Evolutionary conservation across 2,329 filamentous ascomycete genomes (phyloP).

Genomic region (Ophiostoma ips): DNA sequence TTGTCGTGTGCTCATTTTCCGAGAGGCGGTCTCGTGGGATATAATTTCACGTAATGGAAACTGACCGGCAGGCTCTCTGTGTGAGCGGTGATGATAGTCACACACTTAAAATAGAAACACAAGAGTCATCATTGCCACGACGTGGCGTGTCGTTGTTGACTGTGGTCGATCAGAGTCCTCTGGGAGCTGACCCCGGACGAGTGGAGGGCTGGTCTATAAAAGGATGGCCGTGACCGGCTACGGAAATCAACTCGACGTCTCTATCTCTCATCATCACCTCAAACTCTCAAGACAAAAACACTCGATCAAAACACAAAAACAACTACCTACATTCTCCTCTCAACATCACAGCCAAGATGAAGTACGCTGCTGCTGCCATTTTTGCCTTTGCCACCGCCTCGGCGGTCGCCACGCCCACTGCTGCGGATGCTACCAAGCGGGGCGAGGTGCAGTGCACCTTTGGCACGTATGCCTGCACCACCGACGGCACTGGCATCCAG

Average conservation of each 20-base stretch:
- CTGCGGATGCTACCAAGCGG: neutral
- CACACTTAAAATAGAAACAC: too few species aligned
- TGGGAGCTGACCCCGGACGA: too few species aligned
- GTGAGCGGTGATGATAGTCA: too few species aligned
- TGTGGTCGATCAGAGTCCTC: too few species aligned
- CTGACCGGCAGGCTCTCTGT: too few species aligned
- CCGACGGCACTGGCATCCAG: conserved; percentile 15
- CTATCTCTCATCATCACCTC: neutral
- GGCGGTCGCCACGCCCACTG: conserved; percentile 5
- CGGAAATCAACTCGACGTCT: neutral
- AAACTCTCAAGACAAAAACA: neutral
- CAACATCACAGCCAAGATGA: conserved; percentile 4
- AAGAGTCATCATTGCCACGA: too few species aligned
- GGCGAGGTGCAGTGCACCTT: conserved; percentile 13
- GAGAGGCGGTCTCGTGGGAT: too few species aligned
- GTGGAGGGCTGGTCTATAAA: neutral
- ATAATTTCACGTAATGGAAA: too few species aligned
- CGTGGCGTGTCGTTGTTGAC: too few species aligned
- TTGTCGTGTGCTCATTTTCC: too few species aligned
- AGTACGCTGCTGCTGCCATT: conserved; percentile 5
- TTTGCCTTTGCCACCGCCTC: conserved; percentile 5
- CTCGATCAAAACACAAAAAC: neutral
- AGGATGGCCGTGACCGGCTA: neutral
- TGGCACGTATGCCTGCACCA: conserved; percentile 17
- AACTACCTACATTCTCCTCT: neutral